A percentile compares a stretch with the other conserved stretches of the same genome.
phyloP scores from a whole-genome alignment of 805 yeast genomes.

The Priceomyces castillae region DNA sequence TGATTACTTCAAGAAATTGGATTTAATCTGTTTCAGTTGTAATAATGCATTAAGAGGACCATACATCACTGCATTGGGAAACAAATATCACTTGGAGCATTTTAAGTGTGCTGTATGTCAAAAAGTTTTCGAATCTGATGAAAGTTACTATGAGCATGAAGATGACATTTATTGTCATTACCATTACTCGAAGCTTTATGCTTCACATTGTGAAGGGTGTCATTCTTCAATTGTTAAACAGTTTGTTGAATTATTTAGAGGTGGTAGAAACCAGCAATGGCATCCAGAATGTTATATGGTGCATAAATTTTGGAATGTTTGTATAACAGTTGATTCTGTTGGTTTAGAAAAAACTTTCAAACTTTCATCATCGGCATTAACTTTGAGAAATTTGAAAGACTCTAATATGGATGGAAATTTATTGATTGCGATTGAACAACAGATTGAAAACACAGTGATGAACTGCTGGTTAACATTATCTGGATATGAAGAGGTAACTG shows the following conservation, averaged over 20 bases:
- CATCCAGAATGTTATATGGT: constrained; percentile 99
- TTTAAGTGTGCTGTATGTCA: constrained; percentile 88
- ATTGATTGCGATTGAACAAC: constrained; percentile 56
- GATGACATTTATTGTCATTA: constrained; percentile 83
- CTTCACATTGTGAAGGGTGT: constrained; percentile 93
- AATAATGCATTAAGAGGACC: constrained; percentile 85
- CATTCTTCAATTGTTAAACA: constrained; percentile 87
- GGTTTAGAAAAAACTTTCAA: constrained; percentile 35
- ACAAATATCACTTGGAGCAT: constrained; percentile 91
- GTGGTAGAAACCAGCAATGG: constrained; percentile 94
- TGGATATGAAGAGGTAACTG: constrained; percentile 86
- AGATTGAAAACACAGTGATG: constrained; percentile 55
- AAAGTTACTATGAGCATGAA: constrained; percentile 86
- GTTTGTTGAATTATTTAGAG: constrained; percentile 86
- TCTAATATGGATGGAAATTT: constrained; percentile 39
- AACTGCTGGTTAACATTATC: constrained; percentile 85
- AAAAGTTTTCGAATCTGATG: constrained; percentile 83
- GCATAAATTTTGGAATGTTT: constrained; percentile 93
- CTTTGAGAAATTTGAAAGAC: constrained; percentile 10
- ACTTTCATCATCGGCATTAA: constrained; percentile 10
- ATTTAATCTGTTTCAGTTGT: constrained; percentile 84
- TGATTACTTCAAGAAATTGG: constrained; percentile 83
- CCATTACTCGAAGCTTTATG: constrained; percentile 83
- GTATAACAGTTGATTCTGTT: constrained; percentile 60
- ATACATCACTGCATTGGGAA: constrained; percentile 89